phyloP scores from a whole-genome alignment of 331 rosid genomes.

The Quercus lobata region DNA sequence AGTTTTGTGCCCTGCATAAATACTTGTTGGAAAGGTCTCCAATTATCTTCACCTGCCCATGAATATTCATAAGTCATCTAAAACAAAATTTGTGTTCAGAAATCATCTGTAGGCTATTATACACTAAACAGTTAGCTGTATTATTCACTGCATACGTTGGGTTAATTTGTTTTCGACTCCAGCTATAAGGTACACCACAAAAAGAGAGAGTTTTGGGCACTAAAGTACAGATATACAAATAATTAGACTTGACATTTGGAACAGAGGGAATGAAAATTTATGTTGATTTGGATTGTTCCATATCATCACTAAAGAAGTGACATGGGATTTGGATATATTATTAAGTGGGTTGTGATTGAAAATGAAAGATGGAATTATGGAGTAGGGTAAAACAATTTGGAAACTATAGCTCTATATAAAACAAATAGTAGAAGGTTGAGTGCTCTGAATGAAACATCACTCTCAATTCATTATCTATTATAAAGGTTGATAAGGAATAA shows the following conservation, averaged over 20 bases:
- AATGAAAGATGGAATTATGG: not conserved
- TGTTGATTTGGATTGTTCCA: too few species aligned
- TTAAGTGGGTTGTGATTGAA: slow-evolving; percentile 1
- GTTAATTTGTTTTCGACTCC: too few species aligned
- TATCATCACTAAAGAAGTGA: not conserved
- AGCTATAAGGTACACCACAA: too few species aligned
- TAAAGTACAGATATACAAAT: not conserved
- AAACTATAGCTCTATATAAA: not conserved
- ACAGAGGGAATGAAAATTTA: not conserved
- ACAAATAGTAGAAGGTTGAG: slow-evolving; percentile 3
- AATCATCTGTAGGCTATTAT: too few species aligned
- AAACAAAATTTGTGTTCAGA: too few species aligned
- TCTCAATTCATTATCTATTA: not conserved
- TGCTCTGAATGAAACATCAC: slow-evolving; percentile 16
- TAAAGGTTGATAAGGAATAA: slow-evolving; percentile 4
- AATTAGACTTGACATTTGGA: not conserved
- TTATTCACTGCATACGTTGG: too few species aligned
- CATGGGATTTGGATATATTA: not conserved
- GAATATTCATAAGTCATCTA: too few species aligned
- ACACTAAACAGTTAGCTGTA: too few species aligned
- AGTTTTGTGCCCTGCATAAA: too few species aligned
- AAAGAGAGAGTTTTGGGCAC: too few species aligned
- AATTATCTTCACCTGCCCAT: too few species aligned
- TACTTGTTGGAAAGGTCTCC: too few species aligned
- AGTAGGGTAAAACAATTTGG: not conserved